These are phyloP conservation scores for Thalassiosira profunda DNA, from an alignment of 108 stramenopile genomes.

Conservation along the genomic window DNA sequence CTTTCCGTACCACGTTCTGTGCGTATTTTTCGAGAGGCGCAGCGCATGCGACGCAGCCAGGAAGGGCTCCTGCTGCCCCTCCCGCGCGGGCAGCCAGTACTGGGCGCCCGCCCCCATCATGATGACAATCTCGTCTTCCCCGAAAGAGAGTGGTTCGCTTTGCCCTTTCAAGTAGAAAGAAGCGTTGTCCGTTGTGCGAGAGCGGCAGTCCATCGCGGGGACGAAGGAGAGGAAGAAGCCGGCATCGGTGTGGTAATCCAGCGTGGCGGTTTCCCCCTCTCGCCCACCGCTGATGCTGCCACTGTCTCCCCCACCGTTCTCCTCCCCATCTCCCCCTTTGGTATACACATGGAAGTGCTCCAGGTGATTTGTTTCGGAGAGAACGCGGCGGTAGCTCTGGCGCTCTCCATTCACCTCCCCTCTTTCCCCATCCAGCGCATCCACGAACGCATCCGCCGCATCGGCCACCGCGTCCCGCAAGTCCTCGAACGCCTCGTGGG, in stretches of 20 bases:
- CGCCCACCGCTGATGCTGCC: not conserved
- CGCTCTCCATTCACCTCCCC: conserved; percentile 5
- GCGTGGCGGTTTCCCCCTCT: conserved; percentile 2
- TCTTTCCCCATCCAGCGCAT: conserved; percentile 46
- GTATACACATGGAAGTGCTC: conserved; percentile 73
- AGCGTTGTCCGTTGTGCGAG: conserved; percentile 20
- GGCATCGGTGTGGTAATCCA: conserved; percentile 82
- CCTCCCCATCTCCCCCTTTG: conserved; percentile 14
- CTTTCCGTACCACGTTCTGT: conserved; percentile 78
- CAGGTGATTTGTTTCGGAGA: conserved; percentile 51
- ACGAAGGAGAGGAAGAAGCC: conserved; percentile 83
- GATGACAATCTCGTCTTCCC: conserved; percentile 50
- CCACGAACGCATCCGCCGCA: conserved; percentile 59
- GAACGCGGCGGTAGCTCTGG: conserved; percentile 39
- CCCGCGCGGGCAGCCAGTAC: conserved; percentile 54
- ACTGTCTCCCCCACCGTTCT: not conserved
- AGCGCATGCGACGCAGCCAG: conserved; percentile 79
- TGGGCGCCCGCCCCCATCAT: conserved; percentile 81
- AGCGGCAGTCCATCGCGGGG: conserved; percentile 63
- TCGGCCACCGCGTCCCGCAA: conserved; percentile 64
- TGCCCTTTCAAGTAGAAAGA: conserved; percentile 46
- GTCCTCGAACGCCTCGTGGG: conserved; percentile 59
- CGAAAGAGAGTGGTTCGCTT: conserved; percentile 23
- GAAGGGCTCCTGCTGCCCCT: conserved; percentile 15
- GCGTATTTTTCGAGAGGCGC: conserved; percentile 34